Evolutionary conservation across 2,329 filamentous ascomycete genomes (phyloP), one percentile per base, ranked within the genome.

Genomic region (Colletotrichum sp.): DNA sequence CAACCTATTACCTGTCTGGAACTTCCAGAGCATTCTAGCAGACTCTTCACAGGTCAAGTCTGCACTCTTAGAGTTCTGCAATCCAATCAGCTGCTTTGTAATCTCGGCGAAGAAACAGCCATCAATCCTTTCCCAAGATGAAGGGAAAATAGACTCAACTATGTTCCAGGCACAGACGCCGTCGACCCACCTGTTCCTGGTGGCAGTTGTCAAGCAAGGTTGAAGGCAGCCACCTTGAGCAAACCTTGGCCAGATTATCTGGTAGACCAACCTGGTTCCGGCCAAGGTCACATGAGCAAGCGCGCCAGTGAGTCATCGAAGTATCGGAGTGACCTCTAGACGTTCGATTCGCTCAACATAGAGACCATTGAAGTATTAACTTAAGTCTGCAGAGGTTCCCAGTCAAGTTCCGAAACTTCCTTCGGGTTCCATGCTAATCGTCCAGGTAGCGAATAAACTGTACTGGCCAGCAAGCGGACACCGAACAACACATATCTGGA

Each of bases 31-130:
- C 16, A n/a, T n/a, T 12, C 38, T 48, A n/a, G 18, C 18, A 12
- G 38, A 5, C 38, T n/a, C 38, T 48, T 48, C 38, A 12, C 9
- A 48, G 18, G 1, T 48, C 3, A 12, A n/a, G 0, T n/a, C 5
- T 0, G 38, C 5, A 6, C 9, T 2, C 38, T n/a, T 3, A 2
- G 9, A n/a, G 18, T n/a, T 48, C 38, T n/a, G 38, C 9, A 3
- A 6, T 3, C 9, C 18, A 5, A 4, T 48, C 9, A 7, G 38
- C 38, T 48, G 38, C 38, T n/a, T 0, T 43, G 1, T 6, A 43
- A 6, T 43, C 16, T 10, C 18, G 18, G 8, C 3, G 36, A 2
- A 38, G 16, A 18, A n/a, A n/a, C n/a, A n/a, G n/a, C n/a, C n/a
- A n/a, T 36, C 34, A 3, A 18, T 38, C 16, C 16, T 0, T 38